Conservation (phyloP, 2,329 filamentous ascomycete species). For the Capronia americana region DNA sequence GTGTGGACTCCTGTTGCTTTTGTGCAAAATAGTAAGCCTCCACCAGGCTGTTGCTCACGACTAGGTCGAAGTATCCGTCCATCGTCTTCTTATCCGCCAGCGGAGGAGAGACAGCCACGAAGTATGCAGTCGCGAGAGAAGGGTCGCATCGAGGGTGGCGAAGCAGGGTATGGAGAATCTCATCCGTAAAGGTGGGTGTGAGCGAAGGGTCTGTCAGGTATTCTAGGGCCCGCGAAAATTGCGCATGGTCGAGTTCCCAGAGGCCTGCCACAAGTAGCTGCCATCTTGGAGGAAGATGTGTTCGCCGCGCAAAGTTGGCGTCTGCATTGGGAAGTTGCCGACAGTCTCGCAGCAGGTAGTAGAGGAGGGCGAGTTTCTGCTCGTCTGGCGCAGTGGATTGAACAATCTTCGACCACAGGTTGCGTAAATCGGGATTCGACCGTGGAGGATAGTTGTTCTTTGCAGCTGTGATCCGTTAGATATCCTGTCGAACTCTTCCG, state of each 20-base stretch:
- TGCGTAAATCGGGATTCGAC: constrained; percentile 69
- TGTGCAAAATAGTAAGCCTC: constrained; percentile 78
- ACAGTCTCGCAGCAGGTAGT: constrained; percentile 81
- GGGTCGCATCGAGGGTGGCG: constrained; percentile 66
- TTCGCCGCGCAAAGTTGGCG: constrained; percentile 65
- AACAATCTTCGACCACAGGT: constrained; percentile 73
- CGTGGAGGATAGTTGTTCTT: constrained; percentile 76
- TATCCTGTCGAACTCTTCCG: not conserved
- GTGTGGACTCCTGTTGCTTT: constrained; percentile 66
- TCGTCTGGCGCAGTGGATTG: constrained; percentile 69
- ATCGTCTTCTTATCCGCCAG: constrained; percentile 69
- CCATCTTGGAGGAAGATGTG: constrained; percentile 76
- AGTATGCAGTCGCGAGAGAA: constrained; percentile 76
- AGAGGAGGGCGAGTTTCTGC: constrained; percentile 82
- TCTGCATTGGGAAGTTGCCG: constrained; percentile 60
- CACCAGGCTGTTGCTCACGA: constrained; percentile 70
- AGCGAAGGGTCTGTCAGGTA: constrained; percentile 80
- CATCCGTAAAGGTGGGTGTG: constrained; percentile 76
- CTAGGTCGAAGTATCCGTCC: constrained; percentile 71
- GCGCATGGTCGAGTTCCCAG: constrained; percentile 74
- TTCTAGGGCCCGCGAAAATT: constrained; percentile 68
- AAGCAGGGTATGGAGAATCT: constrained; percentile 73
- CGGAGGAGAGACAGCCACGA: constrained; percentile 74
- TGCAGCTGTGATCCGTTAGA: constrained; percentile 45
- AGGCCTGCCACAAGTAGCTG: constrained; percentile 81